Base-by-base conservation (phyloP, 2,329 filamentous ascomycete species). In the Simplicillium sp. region DNA sequence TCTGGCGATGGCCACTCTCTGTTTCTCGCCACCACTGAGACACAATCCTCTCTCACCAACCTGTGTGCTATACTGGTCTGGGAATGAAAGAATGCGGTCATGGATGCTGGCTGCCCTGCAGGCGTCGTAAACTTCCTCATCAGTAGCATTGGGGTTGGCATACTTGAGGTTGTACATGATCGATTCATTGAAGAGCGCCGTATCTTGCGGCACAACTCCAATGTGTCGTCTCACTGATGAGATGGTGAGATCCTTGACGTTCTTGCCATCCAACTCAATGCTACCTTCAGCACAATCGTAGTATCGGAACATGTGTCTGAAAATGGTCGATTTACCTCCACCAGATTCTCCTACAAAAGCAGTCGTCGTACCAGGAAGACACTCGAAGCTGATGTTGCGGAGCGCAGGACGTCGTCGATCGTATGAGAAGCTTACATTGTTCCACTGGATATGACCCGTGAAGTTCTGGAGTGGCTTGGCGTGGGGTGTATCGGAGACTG, bases 291-390 rank as follows among this genome's bases (percentile, higher is more conserved):
- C 72, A 41, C 82, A 78, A 56, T 96, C 94, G 68, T 97, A 98
- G 63, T 96, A 98, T 14, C 92, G 84, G 71, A 95, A 97, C 58
- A 98, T 80, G 37, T 97, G 75, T 38, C 92, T 84, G 69, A 98
- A 96, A 18, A 98, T 77, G 0, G 92, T 98, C 3, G 90, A 97
- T 62, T 98, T 98, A 49, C 92, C 92, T 44, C 92, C 92, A 36
- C 92, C 92, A 28, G 90, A 97, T 60, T 97, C 90, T 48, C 92
- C 92, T 14, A 98, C 92, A 48, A 98, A 82, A 1, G 92, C 92
- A 6, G 90, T 98, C 0, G 89, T 97, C 1, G 88, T 96, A 39
- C 92, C 92, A 2, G 92, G 89, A 14, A 70, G 67, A 59, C 89
- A 96, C 47, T 83, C 81, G 61, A 98, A 97, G 47, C 77, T 82